Evolutionary conservation across 345 rosid species (phyloP).

Genomic region (Salix suchowensis): DNA sequence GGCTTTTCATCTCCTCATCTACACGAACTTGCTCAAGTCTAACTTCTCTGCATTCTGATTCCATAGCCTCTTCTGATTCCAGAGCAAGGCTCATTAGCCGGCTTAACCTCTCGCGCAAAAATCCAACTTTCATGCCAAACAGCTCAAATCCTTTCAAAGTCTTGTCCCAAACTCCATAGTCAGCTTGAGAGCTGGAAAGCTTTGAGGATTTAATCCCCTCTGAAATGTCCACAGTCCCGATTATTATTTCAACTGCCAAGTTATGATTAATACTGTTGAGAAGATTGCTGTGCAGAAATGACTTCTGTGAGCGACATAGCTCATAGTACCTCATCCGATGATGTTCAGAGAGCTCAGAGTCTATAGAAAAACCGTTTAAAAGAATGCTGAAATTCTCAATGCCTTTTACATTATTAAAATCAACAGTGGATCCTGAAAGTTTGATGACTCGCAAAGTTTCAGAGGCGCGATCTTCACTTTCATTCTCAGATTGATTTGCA

Average conservation of each 20-base stretch:
- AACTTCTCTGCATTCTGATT: slow-evolving; percentile 20
- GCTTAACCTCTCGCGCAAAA: slow-evolving; percentile 31
- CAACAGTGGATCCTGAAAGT: slow-evolving; percentile 15
- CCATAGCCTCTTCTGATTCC: slow-evolving; percentile 24
- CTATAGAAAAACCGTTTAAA: slow-evolving; percentile 27
- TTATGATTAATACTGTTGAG: slow-evolving; percentile 39
- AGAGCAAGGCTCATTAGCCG: slow-evolving; percentile 25
- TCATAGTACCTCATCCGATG: slow-evolving; percentile 35
- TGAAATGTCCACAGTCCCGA: slow-evolving; percentile 41
- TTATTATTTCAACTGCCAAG: slow-evolving; percentile 46
- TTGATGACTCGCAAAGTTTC: slow-evolving; percentile 8
- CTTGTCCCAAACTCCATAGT: slow-evolving; percentile 40
- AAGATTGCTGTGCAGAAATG: slow-evolving; percentile 36
- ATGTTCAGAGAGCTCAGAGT: slow-evolving; percentile 31
- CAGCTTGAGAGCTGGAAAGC: slow-evolving; percentile 25
- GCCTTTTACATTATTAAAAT: slow-evolving; percentile 22
- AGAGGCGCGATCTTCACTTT: not conserved
- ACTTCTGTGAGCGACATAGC: slow-evolving; percentile 39
- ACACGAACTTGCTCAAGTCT: slow-evolving; percentile 23
- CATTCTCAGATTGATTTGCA: slow-evolving; percentile 6
- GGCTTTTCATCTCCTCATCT: slow-evolving; percentile 24
- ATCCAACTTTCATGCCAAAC: slow-evolving; percentile 48
- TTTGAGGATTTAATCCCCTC: slow-evolving; percentile 39
- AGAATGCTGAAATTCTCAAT: slow-evolving; percentile 31
- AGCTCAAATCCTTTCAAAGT: slow-evolving; percentile 50